Evolutionary conservation across 805 yeast genomes (phyloP).

Genomic region (Citeromyces nyonsensis): DNA sequence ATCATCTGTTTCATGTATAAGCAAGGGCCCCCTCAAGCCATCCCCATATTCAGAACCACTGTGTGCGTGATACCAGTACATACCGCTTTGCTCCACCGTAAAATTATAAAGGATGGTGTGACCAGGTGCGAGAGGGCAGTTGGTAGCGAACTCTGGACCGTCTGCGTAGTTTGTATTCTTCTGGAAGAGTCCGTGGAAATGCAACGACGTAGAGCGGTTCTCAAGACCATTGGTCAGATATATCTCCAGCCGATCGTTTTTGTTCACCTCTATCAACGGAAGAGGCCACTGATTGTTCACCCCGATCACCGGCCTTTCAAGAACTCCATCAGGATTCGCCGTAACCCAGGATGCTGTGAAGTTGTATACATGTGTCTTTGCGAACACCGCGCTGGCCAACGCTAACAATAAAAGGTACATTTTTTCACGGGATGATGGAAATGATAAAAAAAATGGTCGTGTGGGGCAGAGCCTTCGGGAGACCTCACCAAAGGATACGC

Average conservation of each 20-base stretch:
- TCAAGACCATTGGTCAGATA: slow-evolving; percentile 50
- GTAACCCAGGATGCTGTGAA: slow-evolving; percentile 52
- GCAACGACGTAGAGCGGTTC: slow-evolving; percentile 40
- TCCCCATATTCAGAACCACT: slow-evolving; percentile 67
- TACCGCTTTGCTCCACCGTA: slow-evolving; percentile 57
- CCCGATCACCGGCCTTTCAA: slow-evolving; percentile 27
- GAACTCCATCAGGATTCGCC: slow-evolving; percentile 41
- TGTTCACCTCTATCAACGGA: slow-evolving; percentile 65
- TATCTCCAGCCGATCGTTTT: slow-evolving; percentile 60
- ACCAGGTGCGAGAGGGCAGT: slow-evolving; percentile 65
- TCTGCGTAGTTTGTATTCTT: slow-evolving; percentile 50
- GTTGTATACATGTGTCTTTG: slow-evolving; percentile 44
- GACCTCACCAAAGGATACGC: too few relatives aligned
- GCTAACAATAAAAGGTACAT: neutral
- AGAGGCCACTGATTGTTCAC: slow-evolving; percentile 59
- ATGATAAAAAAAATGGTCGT: slow-evolving; percentile 1
- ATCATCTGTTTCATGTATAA: slow-evolving; percentile 36
- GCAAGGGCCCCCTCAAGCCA: slow-evolving; percentile 56
- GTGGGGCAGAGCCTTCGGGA: neutral
- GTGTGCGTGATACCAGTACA: slow-evolving; percentile 81
- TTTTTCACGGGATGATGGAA: neutral
- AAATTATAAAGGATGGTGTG: slow-evolving; percentile 56
- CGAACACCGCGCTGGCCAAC: slow-evolving; percentile 7
- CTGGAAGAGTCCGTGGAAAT: slow-evolving; percentile 70
- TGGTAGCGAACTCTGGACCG: slow-evolving; percentile 70